Base-by-base conservation (phyloP, 1,284 basidiomycete species). In the Malassezia arunalokei region DNA sequence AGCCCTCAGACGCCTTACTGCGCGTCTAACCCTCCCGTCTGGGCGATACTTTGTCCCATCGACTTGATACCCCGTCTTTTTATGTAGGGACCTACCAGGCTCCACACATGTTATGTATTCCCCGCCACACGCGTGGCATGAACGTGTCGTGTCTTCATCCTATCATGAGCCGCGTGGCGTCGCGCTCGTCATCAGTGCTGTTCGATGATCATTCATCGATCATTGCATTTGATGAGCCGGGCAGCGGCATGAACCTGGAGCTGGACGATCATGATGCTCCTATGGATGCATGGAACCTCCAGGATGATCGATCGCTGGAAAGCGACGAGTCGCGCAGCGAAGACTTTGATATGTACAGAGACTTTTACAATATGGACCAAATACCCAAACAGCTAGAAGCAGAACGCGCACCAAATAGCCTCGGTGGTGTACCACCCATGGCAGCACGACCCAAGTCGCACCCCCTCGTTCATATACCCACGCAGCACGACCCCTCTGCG, bases 341-440 rank as follows among this genome's bases (percentile, higher is more conserved):
- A 50, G 53, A 55, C 30, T 55, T 43, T 39, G 45, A 55, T 44
- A 31, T 50, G n/a, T 55, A 55, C 27, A 35, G 40, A 6, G 53
- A 55, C 43, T 55, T 50, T 47, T 40, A 35, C 33, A 35, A 35
- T 35, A 37, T 47, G 51, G 24, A 30, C 12, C 43, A 46, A 27
- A 14, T n/a, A 6, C 38, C 27, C 6, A n/a, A 40, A n/a, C 39
- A 40, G 12, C 39, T 12, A 15, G n/a, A 12, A 15, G 20, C 12
- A 15, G 9, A 9, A 24, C 2, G 2, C 20, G 11, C n/a, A 24
- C 9, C 12, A 40, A 12, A 3, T 6, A 9, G 17, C 39, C 3
- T 15, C 17, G 38, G 46, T 12, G 37, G 6, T 8, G 27, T 32
- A 11, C 46, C 38, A 14, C 38, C 46, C 17, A 20, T 47, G 24